Conservation (phyloP, 257 asterid species). For the Fraxinus anomala region DNA sequence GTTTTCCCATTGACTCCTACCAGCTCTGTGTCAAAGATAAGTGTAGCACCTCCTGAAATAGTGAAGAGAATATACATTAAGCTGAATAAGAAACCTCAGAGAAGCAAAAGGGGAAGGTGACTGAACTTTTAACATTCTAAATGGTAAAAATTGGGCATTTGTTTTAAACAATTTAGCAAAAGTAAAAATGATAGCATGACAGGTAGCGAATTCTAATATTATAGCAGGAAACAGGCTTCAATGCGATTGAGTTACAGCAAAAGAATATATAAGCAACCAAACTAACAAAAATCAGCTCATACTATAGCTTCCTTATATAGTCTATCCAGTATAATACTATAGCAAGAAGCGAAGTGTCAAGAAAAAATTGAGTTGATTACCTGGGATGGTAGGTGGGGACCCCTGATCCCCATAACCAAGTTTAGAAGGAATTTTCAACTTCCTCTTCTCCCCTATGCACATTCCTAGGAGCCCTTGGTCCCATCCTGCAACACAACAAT, state of each 20-base stretch:
- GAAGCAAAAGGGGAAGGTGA: background rate
- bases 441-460: constrained; percentile 96
- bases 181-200: background rate
- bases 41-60: constrained; percentile 92
- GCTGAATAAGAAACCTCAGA: background rate
- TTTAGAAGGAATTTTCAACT: constrained; percentile 89
- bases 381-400: constrained; percentile 95
- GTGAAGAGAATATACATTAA: constrained; percentile 2
- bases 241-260: background rate
- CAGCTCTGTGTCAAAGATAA: constrained; percentile 89
- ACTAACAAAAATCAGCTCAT: background rate
- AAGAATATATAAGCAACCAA: background rate
- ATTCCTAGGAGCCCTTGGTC: constrained; percentile 94
- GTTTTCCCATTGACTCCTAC: constrained; percentile 87
- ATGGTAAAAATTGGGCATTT: background rate
- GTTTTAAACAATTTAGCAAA: background rate
- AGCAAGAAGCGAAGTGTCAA: background rate
- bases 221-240: background rate
- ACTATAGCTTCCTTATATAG: background rate
- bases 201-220: background rate
- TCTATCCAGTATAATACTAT: background rate
- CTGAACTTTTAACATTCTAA: background rate
- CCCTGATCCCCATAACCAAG: constrained; percentile 97
- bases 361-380: constrained; percentile 36
- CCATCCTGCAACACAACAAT: constrained; percentile 73